Conservation (phyloP, 208 protist genomes). For the Leptomonas pyrrhocoris region DNA sequence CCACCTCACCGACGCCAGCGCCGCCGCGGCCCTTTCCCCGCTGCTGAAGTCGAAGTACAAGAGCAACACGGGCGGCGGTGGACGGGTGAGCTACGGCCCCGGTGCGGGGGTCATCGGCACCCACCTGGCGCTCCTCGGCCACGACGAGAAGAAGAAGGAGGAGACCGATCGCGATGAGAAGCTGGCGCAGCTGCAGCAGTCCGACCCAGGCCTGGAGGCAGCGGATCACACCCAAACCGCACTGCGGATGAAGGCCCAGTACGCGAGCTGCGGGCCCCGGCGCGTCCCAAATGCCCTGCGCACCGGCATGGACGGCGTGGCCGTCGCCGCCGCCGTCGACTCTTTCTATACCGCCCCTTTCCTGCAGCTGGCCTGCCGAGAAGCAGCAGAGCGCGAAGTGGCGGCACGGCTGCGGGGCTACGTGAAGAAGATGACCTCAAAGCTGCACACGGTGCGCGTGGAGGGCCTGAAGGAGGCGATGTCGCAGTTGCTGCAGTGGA, state of each 20-base stretch:
- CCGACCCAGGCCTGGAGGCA: slow-evolving; percentile 12
- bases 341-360: slow-evolving; percentile 55
- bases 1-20: slow-evolving; percentile 13
- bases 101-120: not conserved
- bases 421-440: slow-evolving; percentile 65
- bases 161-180: slow-evolving; percentile 15
- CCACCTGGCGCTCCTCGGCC: slow-evolving; percentile 6
- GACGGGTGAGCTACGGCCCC: slow-evolving; percentile 9
- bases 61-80: not conserved
- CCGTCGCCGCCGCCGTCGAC: slow-evolving; percentile 18
- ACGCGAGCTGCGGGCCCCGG: slow-evolving; percentile 12
- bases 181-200: slow-evolving; percentile 13
- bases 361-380: slow-evolving; percentile 52
- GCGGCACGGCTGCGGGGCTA: slow-evolving; percentile 50
- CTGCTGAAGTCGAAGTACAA: slow-evolving; percentile 28
- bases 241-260: slow-evolving; percentile 23
- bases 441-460: slow-evolving; percentile 52
- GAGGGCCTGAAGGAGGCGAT: slow-evolving; percentile 71
- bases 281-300: slow-evolving; percentile 22
- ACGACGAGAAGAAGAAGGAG: slow-evolving; percentile 28
- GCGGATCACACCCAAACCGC: slow-evolving; percentile 17
- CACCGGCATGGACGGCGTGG: slow-evolving; percentile 15
- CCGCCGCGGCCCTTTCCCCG: slow-evolving; percentile 18
- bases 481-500: slow-evolving; percentile 47
- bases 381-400: slow-evolving; percentile 55